Conservation (phyloP, 371 early-diverging fungal genomes). For the Funneliformis caledonium region DNA sequence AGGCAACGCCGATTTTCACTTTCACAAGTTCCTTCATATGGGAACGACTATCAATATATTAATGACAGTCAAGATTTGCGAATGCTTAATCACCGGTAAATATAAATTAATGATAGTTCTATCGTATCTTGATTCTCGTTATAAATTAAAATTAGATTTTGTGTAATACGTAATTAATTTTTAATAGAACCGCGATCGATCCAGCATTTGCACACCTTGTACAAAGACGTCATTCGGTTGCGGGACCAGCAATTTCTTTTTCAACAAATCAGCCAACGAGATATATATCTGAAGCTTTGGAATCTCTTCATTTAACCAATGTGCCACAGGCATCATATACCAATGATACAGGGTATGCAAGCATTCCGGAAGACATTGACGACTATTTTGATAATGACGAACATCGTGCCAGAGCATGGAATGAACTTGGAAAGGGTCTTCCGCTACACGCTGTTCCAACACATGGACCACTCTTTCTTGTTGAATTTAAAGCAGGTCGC, state of each 20-base stretch:
- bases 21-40: conserved; percentile 37
- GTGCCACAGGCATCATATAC: conserved; percentile 34
- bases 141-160: conserved; percentile 21
- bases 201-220: conserved; percentile 42
- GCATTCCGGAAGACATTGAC: conserved; percentile 43
- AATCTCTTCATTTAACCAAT: conserved; percentile 44
- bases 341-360: conserved; percentile 39
- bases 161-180: background rate
- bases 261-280: conserved; percentile 34
- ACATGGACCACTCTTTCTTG: conserved; percentile 69
- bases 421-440: conserved; percentile 56
- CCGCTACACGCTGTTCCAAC: conserved; percentile 55
- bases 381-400: conserved; percentile 47
- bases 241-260: conserved; percentile 50
- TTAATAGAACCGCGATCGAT: conserved; percentile 30
- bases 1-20: conserved; percentile 42
- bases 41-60: conserved; percentile 31
- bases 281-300: conserved; percentile 45
- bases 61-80: conserved; percentile 31
- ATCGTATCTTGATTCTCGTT: background rate
- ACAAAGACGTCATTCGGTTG: conserved; percentile 56
- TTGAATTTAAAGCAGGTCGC: conserved; percentile 90
- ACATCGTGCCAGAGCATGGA: conserved; percentile 37
- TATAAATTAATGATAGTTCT: conserved; percentile 1
- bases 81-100: conserved; percentile 33